Evolutionary conservation across 805 yeast species (phyloP), one percentile per base, ranked within the genome.

Genomic region (Barnettozyma botsteinii): DNA sequence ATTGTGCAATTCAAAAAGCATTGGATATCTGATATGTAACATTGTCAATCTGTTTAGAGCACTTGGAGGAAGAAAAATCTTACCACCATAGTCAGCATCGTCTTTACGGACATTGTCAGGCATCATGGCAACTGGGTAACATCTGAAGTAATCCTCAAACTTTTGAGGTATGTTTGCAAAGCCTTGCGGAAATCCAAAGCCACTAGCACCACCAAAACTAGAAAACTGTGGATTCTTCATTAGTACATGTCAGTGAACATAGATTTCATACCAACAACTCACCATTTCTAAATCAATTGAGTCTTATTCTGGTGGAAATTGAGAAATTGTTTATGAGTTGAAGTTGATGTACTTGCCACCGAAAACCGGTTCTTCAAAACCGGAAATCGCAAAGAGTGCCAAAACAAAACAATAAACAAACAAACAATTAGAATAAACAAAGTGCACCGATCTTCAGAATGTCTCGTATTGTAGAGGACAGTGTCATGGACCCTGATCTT

Each of bases 81-180:
- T 93, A 47, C 99, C 99, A 11, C 98, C 98, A 62, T 65, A 91
- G 56, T 93, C 88, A 37, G 94, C 81, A 45, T 76, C 85, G 42
- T 81, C 85, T 60, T 83, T 75, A 46, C 88, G 62, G 45, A 71
- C 70, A 51, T 72, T 52, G 58, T 81, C 95, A 18, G 61, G 61
- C 94, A 91, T 85, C 87, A 85, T 85, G 1, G 83, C 71, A 24
- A 91, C 76, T 3, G 98, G 97, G 59, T 88, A 93, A 56, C 96
- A 83, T 55, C 99, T 73, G 67, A 86, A 93, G 61, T 75, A 85
- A 48, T 88, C 96, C 52, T 85, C 88, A 64, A 88, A 93, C 28
- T 54, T 59, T 41, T 65, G 70, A n/a, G 70, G 63, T 5, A 64
- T 37, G 30, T 52, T 53, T 2, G 50, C 59, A 45, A 58, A 62